Evolutionary conservation across 371 early-diverging fungal genomes (phyloP).

Genomic region (Mortierella sp.): DNA sequence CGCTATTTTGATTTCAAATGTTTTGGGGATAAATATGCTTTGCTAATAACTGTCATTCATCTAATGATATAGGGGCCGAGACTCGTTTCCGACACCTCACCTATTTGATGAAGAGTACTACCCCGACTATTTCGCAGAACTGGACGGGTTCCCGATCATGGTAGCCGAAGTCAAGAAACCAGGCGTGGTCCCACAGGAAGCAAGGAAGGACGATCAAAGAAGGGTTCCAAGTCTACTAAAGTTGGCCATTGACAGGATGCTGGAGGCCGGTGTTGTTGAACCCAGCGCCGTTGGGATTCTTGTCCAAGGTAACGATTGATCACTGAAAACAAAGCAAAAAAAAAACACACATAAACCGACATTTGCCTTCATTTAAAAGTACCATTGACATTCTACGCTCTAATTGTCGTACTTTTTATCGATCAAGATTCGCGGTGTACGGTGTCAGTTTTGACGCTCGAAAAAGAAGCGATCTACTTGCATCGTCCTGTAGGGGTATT

Average conservation of each 20-base stretch:
- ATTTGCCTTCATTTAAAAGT: background rate
- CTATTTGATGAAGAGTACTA: constrained; percentile 24
- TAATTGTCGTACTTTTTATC: background rate
- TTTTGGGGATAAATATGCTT: no score
- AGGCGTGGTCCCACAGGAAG: background rate
- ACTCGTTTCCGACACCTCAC: constrained; percentile 23
- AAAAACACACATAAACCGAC: background rate
- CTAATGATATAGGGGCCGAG: constrained; percentile 1
- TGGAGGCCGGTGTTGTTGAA: constrained; percentile 8
- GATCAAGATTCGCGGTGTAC: background rate
- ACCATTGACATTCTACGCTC: background rate
- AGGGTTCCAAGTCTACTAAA: constrained; percentile 25
- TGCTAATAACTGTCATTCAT: background rate
- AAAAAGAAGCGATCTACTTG: no score
- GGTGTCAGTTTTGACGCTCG: no score
- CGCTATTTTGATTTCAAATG: no score
- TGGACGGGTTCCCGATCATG: constrained; percentile 18
- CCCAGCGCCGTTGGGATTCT: background rate
- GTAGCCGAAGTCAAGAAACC: constrained; percentile 30
- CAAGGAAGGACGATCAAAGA: constrained; percentile 18
- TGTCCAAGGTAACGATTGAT: background rate
- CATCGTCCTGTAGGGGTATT: no score
- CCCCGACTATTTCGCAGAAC: constrained; percentile 32
- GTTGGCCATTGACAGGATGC: constrained; percentile 19
- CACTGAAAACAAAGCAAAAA: background rate